phyloP scores from a whole-genome alignment of 495 filamentous ascomycete genomes.

The Penicillium robsamsonii region DNA sequence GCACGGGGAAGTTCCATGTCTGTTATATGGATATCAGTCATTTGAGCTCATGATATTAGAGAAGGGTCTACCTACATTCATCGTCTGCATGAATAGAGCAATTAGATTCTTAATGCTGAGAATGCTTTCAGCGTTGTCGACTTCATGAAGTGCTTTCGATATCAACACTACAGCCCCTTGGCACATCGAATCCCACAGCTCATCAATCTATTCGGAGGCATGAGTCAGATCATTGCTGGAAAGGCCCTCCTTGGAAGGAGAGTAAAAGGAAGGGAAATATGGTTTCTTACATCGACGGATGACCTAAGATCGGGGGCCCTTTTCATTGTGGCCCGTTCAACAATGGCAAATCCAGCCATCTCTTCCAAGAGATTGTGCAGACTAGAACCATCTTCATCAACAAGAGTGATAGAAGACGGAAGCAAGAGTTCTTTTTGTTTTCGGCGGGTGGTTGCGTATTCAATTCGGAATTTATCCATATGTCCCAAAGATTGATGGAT shows the following conservation, averaged over 20 bases:
- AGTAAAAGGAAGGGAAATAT: background rate
- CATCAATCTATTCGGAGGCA: slow-evolving; percentile 65
- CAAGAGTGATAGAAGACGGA: slow-evolving; percentile 66
- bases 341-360: slow-evolving; percentile 94
- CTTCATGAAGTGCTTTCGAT: slow-evolving; percentile 66
- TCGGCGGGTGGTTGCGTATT: slow-evolving; percentile 85
- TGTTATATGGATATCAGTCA: slow-evolving; percentile 33
- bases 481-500: slow-evolving; percentile 95
- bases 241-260: background rate
- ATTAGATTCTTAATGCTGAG: slow-evolving; percentile 90
- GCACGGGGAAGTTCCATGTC: slow-evolving; percentile 88
- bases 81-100: slow-evolving; percentile 93
- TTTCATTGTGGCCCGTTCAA: slow-evolving; percentile 90
- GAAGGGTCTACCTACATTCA: slow-evolving; percentile 62
- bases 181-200: slow-evolving; percentile 98
- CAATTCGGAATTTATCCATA: slow-evolving; percentile 81
- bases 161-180: slow-evolving; percentile 79
- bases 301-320: slow-evolving; percentile 78
- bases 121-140: slow-evolving; percentile 80
- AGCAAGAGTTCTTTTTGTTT: slow-evolving; percentile 89
- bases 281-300: slow-evolving; percentile 68
- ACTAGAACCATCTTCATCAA: slow-evolving; percentile 70
- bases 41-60: background rate
- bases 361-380: slow-evolving; percentile 86
- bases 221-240: slow-evolving; percentile 8